Percentiles rank a stretch among this genome's conserved stretches.
Evolutionary conservation across 257 asterid species (phyloP).

Genomic region (Ajuga chamaepitys): DNA sequence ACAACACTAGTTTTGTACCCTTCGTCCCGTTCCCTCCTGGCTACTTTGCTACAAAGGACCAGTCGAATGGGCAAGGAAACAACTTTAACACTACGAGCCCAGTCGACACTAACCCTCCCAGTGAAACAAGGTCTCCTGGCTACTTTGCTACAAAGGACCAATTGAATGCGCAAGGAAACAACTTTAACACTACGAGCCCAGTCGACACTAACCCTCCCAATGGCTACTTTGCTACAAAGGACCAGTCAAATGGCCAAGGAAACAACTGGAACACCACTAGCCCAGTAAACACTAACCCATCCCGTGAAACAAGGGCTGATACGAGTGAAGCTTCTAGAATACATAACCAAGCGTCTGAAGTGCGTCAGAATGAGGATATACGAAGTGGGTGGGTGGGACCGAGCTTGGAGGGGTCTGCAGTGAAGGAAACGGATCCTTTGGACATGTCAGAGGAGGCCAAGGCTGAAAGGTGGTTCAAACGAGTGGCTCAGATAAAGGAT

Average conservation of each 20-base stretch:
- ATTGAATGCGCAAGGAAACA: background rate
- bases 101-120: background rate
- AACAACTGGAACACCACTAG: no score
- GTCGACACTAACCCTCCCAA: slow-evolving; percentile 50
- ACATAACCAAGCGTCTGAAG: slow-evolving; percentile 5
- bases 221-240: slow-evolving; percentile 69
- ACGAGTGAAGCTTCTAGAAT: background rate
- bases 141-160: slow-evolving; percentile 57
- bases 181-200: background rate
- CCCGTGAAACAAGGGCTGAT: background rate
- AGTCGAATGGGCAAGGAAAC: background rate
- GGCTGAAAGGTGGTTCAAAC: slow-evolving; percentile 91
- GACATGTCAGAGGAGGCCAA: slow-evolving; percentile 99
- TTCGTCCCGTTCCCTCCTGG: slow-evolving; percentile 98
- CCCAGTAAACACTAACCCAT: slow-evolving; percentile 9
- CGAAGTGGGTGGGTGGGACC: slow-evolving; percentile 41
- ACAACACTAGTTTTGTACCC: slow-evolving; percentile 54
- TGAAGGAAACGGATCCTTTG: slow-evolving; percentile 62
- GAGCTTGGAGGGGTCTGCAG: slow-evolving; percentile 81
- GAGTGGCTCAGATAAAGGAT: slow-evolving; percentile 90
- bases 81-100: background rate
- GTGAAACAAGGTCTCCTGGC: slow-evolving; percentile 78
- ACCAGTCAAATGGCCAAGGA: no score
- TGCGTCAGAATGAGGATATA: slow-evolving; percentile 20
- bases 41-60: slow-evolving; percentile 58